Base-by-base conservation (phyloP, 2,329 filamentous ascomycete genomes). In the Coniochaeta sp. region DNA sequence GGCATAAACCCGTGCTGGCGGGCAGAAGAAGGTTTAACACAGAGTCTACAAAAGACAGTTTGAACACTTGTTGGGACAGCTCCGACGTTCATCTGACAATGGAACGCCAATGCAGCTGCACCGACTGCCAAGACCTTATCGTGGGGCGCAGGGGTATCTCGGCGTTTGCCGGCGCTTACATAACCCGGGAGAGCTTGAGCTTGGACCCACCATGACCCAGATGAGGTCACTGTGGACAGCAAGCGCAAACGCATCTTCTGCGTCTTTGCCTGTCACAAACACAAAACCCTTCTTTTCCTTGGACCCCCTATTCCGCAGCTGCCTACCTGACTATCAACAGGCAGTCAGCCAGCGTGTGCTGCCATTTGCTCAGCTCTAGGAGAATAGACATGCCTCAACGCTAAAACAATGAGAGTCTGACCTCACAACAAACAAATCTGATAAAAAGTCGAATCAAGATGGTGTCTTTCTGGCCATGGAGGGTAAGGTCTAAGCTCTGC, bases 401-500 rank as follows among this genome's bases (percentile, higher is more conserved):
- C 18, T 22, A 20, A 12, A 5, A 20, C 18, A 16, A n/a, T 7
- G 33, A 20, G 9, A 38, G 4, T 18, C 22, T 38, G 13, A 3
- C 20, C 4, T 22, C 8, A 14, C 18, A n/a, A 16, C 16, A 16
- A 26, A 26, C 18, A 3, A 42, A 42, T 13, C 18, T 13, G 18
- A 14, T 26, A 9, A n/a, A 42, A 13, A 2, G 27, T 30, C 18
- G 9, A 13, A 12, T 35, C 33, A 51, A 52, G 27, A 65, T 66
- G 64, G 60, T 66, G 48, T 63, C 63, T 5, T 61, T 66, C 47
- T 66, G 65, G 63, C 62, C 89, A 57, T 95, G 87, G 83, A 84
- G 82, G 75, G 87, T 90, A 70, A 62, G 75, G 65, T 49, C 22
- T 22, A n/a, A n/a, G 7, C 16, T 12, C 13, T 22, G 33, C 33